phyloP scores from a whole-genome alignment of 148 eudicot species.

The Chenopodium album region DNA sequence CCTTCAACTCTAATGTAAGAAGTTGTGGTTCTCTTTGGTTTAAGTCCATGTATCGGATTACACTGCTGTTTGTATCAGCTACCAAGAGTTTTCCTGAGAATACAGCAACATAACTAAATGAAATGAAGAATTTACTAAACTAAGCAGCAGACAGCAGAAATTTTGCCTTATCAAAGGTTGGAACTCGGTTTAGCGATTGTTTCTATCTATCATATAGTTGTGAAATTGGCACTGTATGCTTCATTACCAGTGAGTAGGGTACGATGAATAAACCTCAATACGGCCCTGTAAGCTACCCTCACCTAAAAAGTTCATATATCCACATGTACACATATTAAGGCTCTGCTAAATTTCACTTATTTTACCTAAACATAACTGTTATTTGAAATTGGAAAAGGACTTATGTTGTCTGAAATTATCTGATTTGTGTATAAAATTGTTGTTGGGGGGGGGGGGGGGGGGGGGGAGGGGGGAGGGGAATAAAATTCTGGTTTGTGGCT shows the following conservation, averaged over 20 bases:
- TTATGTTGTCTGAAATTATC: no score
- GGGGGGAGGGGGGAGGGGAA: no score
- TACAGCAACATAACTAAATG: background rate
- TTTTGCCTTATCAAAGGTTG: background rate
- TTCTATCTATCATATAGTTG: no score
- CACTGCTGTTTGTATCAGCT: conserved; percentile 91
- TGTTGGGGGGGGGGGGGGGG: no score
- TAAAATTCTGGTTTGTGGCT: no score
- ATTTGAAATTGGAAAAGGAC: no score
- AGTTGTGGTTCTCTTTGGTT: conserved; percentile 49
- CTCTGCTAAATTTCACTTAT: no score
- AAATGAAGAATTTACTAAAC: background rate
- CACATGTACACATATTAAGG: background rate
- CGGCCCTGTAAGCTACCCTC: background rate
- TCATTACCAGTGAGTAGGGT: background rate
- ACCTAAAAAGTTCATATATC: background rate
- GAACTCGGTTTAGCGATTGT: background rate
- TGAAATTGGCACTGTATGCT: background rate
- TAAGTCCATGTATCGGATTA: conserved; percentile 74
- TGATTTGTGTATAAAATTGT: no score
- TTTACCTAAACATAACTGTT: no score
- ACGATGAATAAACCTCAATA: background rate
- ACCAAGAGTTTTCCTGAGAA: conserved; percentile 69
- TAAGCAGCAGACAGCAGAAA: background rate
- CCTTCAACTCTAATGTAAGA: conserved; percentile 79